These are phyloP conservation scores for Saposhnikovia divaricata DNA, from an alignment of 129 eudicot species.

Conservation along the genomic window DNA sequence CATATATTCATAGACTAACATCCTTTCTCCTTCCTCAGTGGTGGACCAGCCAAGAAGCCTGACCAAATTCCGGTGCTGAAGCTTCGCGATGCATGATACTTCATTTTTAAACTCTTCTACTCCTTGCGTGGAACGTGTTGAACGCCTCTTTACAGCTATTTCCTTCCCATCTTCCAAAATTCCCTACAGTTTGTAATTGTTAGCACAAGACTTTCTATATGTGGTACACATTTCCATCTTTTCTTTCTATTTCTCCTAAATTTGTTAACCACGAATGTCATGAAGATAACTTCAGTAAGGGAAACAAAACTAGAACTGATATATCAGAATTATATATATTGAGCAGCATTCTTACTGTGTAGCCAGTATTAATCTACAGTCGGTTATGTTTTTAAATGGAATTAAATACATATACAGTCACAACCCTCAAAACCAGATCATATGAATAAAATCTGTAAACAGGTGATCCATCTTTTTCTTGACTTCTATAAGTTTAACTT, in stretches of 20 bases:
- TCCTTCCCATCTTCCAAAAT: neutral
- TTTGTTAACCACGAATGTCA: neutral
- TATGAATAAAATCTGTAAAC: neutral
- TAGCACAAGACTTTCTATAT: neutral
- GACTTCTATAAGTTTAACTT: too few species aligned
- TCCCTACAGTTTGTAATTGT: conserved; percentile 1
- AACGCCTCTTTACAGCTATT: conserved; percentile 6
- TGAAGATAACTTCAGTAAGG: neutral
- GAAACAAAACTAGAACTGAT: too few species aligned
- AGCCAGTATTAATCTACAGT: neutral
- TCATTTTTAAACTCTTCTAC: conserved; percentile 2
- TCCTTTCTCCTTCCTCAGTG: conserved; percentile 12
- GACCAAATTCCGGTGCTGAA: conserved; percentile 8
- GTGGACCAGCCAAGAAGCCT: conserved; percentile 7
- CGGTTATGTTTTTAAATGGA: neutral
- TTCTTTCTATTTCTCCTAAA: neutral
- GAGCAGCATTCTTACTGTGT: too few species aligned
- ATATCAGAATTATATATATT: too few species aligned
- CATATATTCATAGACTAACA: conserved; percentile 5
- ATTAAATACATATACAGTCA: neutral
- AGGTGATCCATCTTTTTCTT: too few species aligned
- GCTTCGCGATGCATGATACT: conserved; percentile 5
- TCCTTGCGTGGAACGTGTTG: neutral
- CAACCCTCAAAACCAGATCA: neutral
- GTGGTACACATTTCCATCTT: neutral